These are phyloP conservation scores for Pseudogymnoascus sp. DNA, from an alignment of 2,329 filamentous ascomycete genomes.

Conservation along the genomic window DNA sequence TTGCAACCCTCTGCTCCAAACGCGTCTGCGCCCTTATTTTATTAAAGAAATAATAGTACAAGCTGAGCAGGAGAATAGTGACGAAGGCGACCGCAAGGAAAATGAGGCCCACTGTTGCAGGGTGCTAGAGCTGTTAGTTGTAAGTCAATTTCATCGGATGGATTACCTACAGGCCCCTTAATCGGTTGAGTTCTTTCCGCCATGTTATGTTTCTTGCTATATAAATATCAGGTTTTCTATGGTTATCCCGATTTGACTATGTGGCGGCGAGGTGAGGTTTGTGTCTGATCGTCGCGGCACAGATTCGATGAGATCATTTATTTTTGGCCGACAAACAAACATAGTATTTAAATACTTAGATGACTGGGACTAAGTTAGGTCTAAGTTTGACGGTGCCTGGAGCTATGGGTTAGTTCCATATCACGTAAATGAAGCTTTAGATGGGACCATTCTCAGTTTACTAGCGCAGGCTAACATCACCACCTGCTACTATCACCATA, in stretches of 20 bases:
- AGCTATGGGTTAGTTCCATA: background rate
- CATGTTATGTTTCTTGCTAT: background rate
- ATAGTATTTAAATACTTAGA: background rate
- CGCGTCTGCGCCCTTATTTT: background rate
- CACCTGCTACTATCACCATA: background rate
- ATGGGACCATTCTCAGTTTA: constrained; percentile 6
- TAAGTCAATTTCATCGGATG: background rate
- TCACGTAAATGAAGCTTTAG: background rate
- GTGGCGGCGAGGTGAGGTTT: background rate
- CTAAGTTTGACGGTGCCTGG: background rate
- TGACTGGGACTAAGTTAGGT: background rate
- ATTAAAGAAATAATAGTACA: background rate
- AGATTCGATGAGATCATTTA: background rate
- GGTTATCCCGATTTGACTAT: background rate
- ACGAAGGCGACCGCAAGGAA: background rate
- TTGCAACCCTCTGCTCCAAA: background rate
- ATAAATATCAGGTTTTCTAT: background rate
- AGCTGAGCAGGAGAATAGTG: background rate
- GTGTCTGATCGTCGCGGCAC: background rate
- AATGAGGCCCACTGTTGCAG: background rate
- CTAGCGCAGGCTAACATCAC: background rate
- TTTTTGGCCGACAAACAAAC: background rate
- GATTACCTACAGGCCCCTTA: background rate
- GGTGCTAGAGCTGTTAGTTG: background rate
- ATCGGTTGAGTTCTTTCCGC: background rate